Evolutionary conservation across 192 early-diverging fungal genomes (phyloP).

Genomic region (Coemansia sp.): DNA sequence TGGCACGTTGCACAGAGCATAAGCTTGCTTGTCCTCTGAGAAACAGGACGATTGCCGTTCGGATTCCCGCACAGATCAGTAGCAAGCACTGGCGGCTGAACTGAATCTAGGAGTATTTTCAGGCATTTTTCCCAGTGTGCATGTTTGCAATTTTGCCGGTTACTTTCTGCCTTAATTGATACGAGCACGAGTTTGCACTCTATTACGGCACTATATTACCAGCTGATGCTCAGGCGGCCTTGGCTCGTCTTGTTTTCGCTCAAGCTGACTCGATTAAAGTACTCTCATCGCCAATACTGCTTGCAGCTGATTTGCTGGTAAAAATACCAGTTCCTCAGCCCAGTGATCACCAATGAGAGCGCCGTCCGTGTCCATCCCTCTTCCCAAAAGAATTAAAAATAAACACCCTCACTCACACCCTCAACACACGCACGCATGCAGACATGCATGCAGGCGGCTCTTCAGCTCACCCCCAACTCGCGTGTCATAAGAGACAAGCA

Average conservation of each 20-base stretch:
- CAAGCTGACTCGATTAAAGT: background rate
- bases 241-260: background rate
- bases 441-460: background rate
- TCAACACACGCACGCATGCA: background rate
- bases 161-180: background rate
- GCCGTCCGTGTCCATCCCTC: background rate
- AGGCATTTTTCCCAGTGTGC: background rate
- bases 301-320: background rate
- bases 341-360: background rate
- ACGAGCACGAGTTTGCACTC: background rate
- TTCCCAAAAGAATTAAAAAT: background rate
- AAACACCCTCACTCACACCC: background rate
- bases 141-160: background rate
- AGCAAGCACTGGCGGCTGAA: background rate
- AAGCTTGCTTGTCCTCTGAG: background rate
- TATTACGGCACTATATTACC: background rate
- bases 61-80: background rate
- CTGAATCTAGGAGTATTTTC: background rate
- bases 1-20: background rate
- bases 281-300: background rate
- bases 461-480: background rate
- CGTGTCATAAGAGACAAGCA: background rate
- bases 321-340: constrained; percentile 6
- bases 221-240: background rate
- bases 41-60: background rate